Evolutionary conservation across 2,329 filamentous ascomycete genomes (phyloP).

Genomic region (Leptographium wingfieldii): DNA sequence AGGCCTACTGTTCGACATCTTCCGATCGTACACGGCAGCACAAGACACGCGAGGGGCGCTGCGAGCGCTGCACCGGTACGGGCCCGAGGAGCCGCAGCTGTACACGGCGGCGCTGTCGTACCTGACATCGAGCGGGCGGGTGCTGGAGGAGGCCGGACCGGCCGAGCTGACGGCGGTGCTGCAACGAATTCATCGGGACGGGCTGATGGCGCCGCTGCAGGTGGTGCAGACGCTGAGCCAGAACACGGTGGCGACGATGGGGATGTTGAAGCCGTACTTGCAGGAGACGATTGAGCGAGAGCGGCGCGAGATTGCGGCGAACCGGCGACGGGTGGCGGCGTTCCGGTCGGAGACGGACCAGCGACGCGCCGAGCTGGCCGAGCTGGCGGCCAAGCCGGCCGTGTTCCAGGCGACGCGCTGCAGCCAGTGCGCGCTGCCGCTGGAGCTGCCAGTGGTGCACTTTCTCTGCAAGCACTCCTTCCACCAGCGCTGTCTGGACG

Average conservation of each 20-base stretch:
- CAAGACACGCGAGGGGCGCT: constrained; percentile 87
- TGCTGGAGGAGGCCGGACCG: constrained; percentile 72
- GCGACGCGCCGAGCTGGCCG: constrained; percentile 66
- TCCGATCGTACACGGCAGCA: constrained; percentile 86
- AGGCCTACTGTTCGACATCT: constrained; percentile 85
- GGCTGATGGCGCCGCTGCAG: constrained; percentile 88
- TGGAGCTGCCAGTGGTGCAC: constrained; percentile 85
- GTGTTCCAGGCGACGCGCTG: constrained; percentile 89
- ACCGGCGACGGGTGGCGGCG: constrained; percentile 67
- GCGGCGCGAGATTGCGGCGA: constrained; percentile 67
- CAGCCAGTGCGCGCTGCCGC: constrained; percentile 60
- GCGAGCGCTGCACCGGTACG: constrained; percentile 81
- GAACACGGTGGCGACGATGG: constrained; percentile 75
- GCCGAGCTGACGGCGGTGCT: constrained; percentile 73
- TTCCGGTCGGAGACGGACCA: constrained; percentile 74
- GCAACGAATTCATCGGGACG: constrained; percentile 75
- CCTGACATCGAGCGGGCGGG: constrained; percentile 70
- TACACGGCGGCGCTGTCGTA: constrained; percentile 90
- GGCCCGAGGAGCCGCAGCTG: constrained; percentile 76
- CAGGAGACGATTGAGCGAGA: constrained; percentile 81
- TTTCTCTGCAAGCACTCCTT: constrained; percentile 97
- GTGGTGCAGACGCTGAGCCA: constrained; percentile 82
- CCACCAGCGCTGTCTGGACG: constrained; percentile 72
- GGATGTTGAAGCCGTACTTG: constrained; percentile 89
- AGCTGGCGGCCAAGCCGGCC: constrained; percentile 65